These are phyloP conservation scores for Collariella sp. DNA, from an alignment of 495 filamentous ascomycete species.

Conservation along the genomic window DNA sequence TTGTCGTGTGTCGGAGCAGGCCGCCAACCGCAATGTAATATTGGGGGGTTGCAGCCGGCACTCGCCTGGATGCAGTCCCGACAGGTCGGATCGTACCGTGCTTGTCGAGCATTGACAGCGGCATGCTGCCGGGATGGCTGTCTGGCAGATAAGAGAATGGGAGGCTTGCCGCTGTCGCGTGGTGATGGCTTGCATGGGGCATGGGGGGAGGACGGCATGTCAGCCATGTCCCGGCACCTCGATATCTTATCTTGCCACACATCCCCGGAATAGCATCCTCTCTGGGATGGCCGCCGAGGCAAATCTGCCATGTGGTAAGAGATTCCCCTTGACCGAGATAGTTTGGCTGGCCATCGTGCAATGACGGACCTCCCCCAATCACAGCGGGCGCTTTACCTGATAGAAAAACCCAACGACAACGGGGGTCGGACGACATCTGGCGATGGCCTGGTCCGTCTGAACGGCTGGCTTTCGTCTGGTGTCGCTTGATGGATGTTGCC, in stretches of 20 bases:
- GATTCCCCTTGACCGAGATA: no score
- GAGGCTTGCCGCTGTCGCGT: no score
- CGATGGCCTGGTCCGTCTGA: neutral
- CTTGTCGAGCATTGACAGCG: no score
- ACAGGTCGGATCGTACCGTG: neutral
- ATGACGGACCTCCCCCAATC: neutral
- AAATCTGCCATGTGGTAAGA: neutral
- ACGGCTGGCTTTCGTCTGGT: neutral
- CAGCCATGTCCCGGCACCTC: no score
- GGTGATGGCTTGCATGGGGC: no score
- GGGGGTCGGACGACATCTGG: no score
- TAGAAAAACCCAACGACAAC: neutral
- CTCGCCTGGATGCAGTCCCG: neutral
- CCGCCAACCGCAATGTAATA: neutral
- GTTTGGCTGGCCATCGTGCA: neutral
- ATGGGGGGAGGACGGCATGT: no score
- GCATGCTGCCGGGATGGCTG: no score
- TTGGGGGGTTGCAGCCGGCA: neutral
- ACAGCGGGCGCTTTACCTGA: neutral
- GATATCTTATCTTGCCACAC: no score
- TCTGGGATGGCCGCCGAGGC: neutral
- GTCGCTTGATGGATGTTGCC: no score
- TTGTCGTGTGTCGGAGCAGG: neutral
- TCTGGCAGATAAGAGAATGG: no score
- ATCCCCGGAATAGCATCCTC: no score